These are phyloP conservation scores for Spathaspora sp. DNA, from an alignment of 805 yeast genomes.

Conservation along the genomic window DNA sequence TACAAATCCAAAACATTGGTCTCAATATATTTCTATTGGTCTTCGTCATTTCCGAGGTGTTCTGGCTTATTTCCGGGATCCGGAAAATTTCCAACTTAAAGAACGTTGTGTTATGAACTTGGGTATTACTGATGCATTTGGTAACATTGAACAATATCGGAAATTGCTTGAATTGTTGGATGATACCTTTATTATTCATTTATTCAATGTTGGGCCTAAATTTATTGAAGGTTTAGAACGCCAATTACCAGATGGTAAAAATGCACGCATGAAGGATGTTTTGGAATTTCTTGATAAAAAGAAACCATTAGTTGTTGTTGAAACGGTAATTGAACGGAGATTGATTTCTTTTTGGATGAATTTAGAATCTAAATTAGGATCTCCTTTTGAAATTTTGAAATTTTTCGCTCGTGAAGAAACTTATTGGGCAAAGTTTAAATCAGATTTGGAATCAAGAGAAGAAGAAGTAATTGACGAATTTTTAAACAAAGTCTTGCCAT, in stretches of 20 bases:
- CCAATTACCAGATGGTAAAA: neutral
- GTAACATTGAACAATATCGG: slow-evolving; percentile 1
- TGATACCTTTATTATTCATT: slow-evolving; percentile 2
- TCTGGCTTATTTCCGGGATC: slow-evolving; percentile 1
- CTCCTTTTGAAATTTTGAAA: neutral
- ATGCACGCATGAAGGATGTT: neutral
- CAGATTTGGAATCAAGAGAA: neutral
- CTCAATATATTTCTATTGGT: neutral
- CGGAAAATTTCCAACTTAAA: neutral
- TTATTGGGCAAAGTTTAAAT: neutral
- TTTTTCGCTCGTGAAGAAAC: neutral
- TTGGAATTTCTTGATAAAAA: neutral
- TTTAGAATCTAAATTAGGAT: neutral
- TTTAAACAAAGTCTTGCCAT: neutral
- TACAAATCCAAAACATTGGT: slow-evolving; percentile 1
- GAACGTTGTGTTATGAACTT: slow-evolving; percentile 1
- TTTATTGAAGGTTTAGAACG: slow-evolving; percentile 1
- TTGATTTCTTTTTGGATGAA: slow-evolving; percentile 1
- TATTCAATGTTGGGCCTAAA: neutral
- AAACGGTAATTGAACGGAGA: neutral
- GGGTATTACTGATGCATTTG: neutral
- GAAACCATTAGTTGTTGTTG: neutral
- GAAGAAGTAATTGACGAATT: slow-evolving; percentile 4
- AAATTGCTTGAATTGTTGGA: slow-evolving; percentile 1
- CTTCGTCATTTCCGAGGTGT: neutral